phyloP scores from a whole-genome alignment of 805 yeast genomes.

The Schizosaccharomyces octosporus region DNA sequence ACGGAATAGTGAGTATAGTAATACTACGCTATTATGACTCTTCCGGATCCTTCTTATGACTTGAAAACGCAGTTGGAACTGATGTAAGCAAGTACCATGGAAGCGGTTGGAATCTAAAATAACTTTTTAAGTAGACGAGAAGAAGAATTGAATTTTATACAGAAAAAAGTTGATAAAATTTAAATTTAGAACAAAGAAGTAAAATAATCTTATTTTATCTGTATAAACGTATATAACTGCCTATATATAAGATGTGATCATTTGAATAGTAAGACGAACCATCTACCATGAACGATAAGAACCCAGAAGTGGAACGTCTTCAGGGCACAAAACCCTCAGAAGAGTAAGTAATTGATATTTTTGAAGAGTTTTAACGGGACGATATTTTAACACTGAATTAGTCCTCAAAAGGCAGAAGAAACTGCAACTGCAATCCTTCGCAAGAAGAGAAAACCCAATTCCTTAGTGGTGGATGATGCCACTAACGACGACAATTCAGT shows the following conservation, averaged over 20 bases:
- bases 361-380: neutral
- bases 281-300: neutral
- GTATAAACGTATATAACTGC: neutral
- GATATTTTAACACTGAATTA: neutral
- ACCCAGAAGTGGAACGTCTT: neutral
- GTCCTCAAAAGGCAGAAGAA: constrained; percentile 17
- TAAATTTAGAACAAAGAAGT: too few relatives aligned
- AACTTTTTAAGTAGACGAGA: too few relatives aligned
- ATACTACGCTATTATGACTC: too few relatives aligned
- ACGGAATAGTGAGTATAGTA: too few relatives aligned
- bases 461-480: constrained; percentile 82
- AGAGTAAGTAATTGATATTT: neutral
- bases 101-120: too few relatives aligned
- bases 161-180: too few relatives aligned
- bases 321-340: neutral
- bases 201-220: too few relatives aligned
- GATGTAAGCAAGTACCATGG: too few relatives aligned
- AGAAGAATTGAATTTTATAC: too few relatives aligned
- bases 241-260: neutral
- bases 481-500: constrained; percentile 91
- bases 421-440: constrained; percentile 95
- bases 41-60: too few relatives aligned
- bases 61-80: too few relatives aligned
- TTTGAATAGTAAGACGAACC: neutral
- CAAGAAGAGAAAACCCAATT: constrained; percentile 92